A percentile compares a stretch with the other conserved stretches of the same genome.
phyloP scores from a whole-genome alignment of 139 green algal species.

The Chlorella vulgaris region DNA sequence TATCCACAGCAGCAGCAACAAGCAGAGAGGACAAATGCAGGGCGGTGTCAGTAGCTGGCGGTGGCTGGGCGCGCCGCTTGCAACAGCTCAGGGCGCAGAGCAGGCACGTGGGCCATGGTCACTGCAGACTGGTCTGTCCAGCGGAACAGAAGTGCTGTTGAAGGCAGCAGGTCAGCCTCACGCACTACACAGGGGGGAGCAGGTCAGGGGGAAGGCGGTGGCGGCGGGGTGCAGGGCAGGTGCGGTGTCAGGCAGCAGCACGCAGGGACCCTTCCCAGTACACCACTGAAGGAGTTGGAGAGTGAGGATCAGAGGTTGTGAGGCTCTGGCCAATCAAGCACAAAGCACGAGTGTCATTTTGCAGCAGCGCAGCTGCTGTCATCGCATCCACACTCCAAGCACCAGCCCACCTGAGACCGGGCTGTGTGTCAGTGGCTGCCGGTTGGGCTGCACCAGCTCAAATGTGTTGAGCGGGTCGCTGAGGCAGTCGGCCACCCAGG shows the following conservation, averaged over 20 bases:
- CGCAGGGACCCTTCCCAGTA: too few species aligned
- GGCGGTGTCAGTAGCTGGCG: not conserved
- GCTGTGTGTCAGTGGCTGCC: constrained; percentile 26
- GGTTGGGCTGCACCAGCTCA: constrained; percentile 68
- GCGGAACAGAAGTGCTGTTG: constrained; percentile 61
- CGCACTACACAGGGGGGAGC: too few species aligned
- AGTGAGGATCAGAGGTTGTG: too few species aligned
- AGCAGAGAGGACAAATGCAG: too few species aligned
- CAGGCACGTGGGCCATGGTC: constrained; percentile 31
- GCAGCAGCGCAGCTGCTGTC: too few species aligned
- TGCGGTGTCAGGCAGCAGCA: too few species aligned
- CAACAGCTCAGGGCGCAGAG: constrained; percentile 38
- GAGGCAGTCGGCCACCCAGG: constrained; percentile 72
- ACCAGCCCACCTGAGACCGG: constrained; percentile 8
- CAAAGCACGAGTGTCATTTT: too few species aligned
- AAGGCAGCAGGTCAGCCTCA: constrained; percentile 51
- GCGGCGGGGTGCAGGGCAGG: too few species aligned
- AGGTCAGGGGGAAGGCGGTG: too few species aligned
- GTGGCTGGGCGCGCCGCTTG: not conserved
- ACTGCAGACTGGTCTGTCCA: constrained; percentile 36
- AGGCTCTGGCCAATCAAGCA: too few species aligned
- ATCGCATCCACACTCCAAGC: not conserved
- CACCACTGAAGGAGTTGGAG: too few species aligned
- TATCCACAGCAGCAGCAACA: too few species aligned
- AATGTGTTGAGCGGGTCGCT: constrained; percentile 56